A percentile compares a stretch with the other conserved stretches of the same genome.
These are phyloP conservation scores for Pseudogymnoascus verrucosus DNA, from an alignment of 2,329 filamentous ascomycete genomes.

Conservation along the genomic window DNA sequence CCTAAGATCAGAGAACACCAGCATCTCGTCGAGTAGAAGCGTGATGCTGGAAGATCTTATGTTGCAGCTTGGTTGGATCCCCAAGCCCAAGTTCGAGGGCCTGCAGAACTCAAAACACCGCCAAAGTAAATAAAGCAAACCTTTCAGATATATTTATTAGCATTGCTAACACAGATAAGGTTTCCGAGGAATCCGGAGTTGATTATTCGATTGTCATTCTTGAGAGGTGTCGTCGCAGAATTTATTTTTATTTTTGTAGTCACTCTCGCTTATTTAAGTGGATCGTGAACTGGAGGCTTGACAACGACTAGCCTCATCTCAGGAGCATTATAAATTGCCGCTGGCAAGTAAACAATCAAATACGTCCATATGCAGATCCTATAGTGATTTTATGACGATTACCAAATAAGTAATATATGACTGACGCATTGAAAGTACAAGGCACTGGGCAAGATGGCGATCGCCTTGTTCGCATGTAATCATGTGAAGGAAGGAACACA, in stretches of 20 bases:
- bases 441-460: not conserved
- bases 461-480: not conserved
- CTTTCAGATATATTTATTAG: not conserved
- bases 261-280: slow-evolving; percentile 10
- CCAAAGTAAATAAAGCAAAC: not conserved
- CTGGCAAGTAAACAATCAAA: not conserved
- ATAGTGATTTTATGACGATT: not conserved
- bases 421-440: not conserved
- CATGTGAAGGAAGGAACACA: not conserved
- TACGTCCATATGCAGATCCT: not conserved
- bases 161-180: not conserved
- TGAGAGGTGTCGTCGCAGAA: not conserved
- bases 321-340: not conserved
- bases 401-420: not conserved
- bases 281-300: not conserved
- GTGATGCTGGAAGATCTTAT: slow-evolving; percentile 9
- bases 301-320: not conserved
- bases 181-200: not conserved
- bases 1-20: slow-evolving; percentile 8
- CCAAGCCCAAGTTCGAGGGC: not conserved
- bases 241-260: slow-evolving; percentile 8
- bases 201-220: not conserved
- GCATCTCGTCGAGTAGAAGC: slow-evolving; percentile 8
- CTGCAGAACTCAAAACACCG: not conserved
- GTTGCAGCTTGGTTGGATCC: slow-evolving; percentile 5